Evolutionary conservation across 768 basidiomycete species (phyloP), one percentile per base, ranked within the genome.

Genomic region (Rhizopogon sp.): DNA sequence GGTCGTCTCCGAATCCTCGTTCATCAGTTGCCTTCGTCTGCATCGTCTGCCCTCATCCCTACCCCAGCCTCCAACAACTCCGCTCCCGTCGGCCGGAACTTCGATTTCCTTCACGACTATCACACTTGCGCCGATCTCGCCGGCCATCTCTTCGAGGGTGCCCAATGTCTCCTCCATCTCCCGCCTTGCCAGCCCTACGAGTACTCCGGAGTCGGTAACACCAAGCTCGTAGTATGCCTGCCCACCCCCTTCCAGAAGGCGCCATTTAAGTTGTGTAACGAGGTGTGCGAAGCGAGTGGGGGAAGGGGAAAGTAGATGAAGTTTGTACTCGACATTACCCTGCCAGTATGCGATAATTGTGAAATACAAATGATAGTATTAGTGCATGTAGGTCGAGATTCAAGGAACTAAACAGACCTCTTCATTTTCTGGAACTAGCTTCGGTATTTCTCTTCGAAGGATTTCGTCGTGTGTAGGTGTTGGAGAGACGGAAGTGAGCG

Each of bases 241-340:
- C 1, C 90, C 90, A 1, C 87, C 84, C 14, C 92, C 92, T 66
- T 93, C 88, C 46, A 90, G 80, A 8, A 94, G 79, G 2, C 95
- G 82, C 94, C 96, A 98, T 65, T 96, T 94, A 70, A 97, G 83
- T 72, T 98, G 95, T 0, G 95, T 98, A 53, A 93, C 90, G 20
- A 98, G 86, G 56, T 87, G 83, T 3, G 82, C 79, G 61, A 92
- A 91, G 45, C 90, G 89, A 4, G 83, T 78, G 0, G 83, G 81
- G 13, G 88, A 78, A 0, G 93, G 91, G 47, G 84, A 77, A 40
- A 93, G 80, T 20, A 96, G 84, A 67, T 93, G 91, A 35, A 96
- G 81, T 71, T 97, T 97, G 76, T 97, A 97, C 70, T 97, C 93
- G 56, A 97, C 84, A 64, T 93, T 94, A 8, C 93, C 93, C 71